A percentile compares a stretch with the other conserved stretches of the same genome.
These are phyloP conservation scores for Geosmithia putterillii DNA, from an alignment of 2,329 filamentous ascomycete genomes.

Conservation along the genomic window DNA sequence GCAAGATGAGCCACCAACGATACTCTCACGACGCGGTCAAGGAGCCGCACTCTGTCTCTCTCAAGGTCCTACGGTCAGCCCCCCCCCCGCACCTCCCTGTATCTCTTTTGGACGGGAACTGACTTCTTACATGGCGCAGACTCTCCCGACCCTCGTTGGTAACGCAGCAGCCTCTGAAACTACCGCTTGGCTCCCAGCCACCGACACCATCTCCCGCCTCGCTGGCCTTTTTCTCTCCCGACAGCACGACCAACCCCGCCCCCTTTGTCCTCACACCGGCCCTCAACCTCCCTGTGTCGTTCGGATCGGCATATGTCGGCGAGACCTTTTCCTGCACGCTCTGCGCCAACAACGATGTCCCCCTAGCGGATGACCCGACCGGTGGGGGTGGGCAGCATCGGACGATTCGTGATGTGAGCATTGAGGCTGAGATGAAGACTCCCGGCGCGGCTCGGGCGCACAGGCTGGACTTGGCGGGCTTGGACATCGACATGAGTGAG, in stretches of 20 bases:
- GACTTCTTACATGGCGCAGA: slow-evolving; percentile 28
- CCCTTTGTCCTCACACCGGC: slow-evolving; percentile 49
- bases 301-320: slow-evolving; percentile 90
- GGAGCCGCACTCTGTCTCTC: slow-evolving; percentile 66
- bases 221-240: slow-evolving; percentile 50
- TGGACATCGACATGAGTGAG: background rate
- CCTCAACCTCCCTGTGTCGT: slow-evolving; percentile 78
- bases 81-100: background rate
- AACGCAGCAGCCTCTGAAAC: slow-evolving; percentile 51
- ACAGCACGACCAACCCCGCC: slow-evolving; percentile 31
- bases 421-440: slow-evolving; percentile 92
- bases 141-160: slow-evolving; percentile 73
- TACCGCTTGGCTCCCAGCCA: slow-evolving; percentile 24
- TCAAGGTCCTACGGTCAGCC: slow-evolving; percentile 59
- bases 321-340: slow-evolving; percentile 91
- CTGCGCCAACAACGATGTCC: slow-evolving; percentile 80
- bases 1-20: slow-evolving; percentile 43
- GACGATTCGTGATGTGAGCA: slow-evolving; percentile 62
- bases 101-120: background rate
- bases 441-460: slow-evolving; percentile 49
- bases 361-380: too few species aligned
- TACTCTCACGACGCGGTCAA: slow-evolving; percentile 49
- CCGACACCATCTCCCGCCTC: slow-evolving; percentile 43
- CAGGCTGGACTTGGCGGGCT: slow-evolving; percentile 43
- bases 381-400: slow-evolving; percentile 15